Base-by-base conservation (phyloP, 306 rosid genomes). In the Gastrolobium villosum region DNA sequence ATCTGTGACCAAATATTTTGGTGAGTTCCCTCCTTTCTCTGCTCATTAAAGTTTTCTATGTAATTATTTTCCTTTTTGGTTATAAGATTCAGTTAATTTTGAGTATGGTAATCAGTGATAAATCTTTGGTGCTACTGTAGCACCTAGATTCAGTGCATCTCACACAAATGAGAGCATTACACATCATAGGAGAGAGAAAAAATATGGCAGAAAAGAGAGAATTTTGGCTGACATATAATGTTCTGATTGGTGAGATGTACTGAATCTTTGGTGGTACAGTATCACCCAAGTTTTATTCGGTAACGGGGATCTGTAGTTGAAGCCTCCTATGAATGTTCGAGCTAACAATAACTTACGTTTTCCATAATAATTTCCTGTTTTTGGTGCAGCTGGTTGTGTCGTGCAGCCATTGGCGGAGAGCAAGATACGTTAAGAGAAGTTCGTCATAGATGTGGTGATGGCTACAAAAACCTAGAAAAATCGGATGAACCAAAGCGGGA, bases 401-500 rank as follows among this genome's bases (percentile, higher is more conserved):
- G 96, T 71, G 98, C 89, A 82, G 97, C 98, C 50, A 96, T 98
- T 45, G 98, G 98, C 6, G 82, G 94, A 54, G 93, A 88, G 55
- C 99, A 95, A 80, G 91, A 94, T 39, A 89, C 94, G 97, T 80
- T 96, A 15, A 85, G 82, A 73, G 93, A 93, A 82, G 78, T 90
- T 39, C 94, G 96, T 81, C 99, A 96, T 68, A 96, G 98, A n/a
- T n/a, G n/a, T n/a, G n/a, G 99, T 85, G 99, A 97, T 77, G 94
- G 97, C 55, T 96, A 76, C 85, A 86, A 88, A 83, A 95, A 89
- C 5, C 56, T 77, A 78, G 93, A 88, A 52, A 74, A 93, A 65
- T 79, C 81, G 46, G 87, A 97, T 50, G 97, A 96, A 84, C 84
- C 99, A 34, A 91, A 91, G 87, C 86, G 89, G 81, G 97, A 93